Evolutionary conservation across 495 filamentous ascomycete species (phyloP).

Genomic region (Lindgomyces ingoldianus): DNA sequence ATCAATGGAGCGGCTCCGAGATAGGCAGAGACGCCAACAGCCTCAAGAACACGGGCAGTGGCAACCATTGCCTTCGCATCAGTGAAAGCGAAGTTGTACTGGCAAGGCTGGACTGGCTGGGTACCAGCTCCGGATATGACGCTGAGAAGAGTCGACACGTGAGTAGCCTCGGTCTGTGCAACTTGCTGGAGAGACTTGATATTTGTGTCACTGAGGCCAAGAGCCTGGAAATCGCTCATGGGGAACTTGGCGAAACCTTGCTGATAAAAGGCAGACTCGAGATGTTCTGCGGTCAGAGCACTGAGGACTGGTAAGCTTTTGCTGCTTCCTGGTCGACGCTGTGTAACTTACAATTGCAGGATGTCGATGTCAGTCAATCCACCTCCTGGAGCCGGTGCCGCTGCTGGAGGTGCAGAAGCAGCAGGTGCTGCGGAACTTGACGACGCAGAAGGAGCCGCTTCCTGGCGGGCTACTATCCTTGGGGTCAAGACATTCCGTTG

Average conservation of each 20-base stretch:
- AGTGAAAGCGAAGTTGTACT: slow-evolving; percentile 64
- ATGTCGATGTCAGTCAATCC: slow-evolving; percentile 66
- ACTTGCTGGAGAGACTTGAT: slow-evolving; percentile 55
- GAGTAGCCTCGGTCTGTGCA: slow-evolving; percentile 57
- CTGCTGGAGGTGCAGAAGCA: slow-evolving; percentile 5
- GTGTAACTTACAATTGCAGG: slow-evolving; percentile 64
- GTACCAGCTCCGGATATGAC: slow-evolving; percentile 57
- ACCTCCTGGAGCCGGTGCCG: slow-evolving; percentile 43
- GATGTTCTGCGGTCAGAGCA: slow-evolving; percentile 65
- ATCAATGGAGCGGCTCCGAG: slow-evolving; percentile 63
- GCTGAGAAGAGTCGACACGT: slow-evolving; percentile 58
- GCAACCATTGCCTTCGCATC: slow-evolving; percentile 60
- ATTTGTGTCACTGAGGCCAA: slow-evolving; percentile 54
- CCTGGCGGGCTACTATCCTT: slow-evolving; percentile 21
- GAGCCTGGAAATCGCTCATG: slow-evolving; percentile 56
- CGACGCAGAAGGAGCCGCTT: not conserved
- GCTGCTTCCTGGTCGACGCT: not conserved
- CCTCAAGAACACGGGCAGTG: slow-evolving; percentile 62
- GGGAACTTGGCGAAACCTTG: slow-evolving; percentile 63
- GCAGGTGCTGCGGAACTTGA: slow-evolving; percentile 11
- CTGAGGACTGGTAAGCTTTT: slow-evolving; percentile 43
- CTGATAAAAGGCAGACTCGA: slow-evolving; percentile 63
- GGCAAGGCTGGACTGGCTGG: slow-evolving; percentile 60
- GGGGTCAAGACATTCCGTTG: too few species aligned
- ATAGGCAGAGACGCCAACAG: slow-evolving; percentile 60